These are phyloP conservation scores for Candida arabinofermentans DNA, from an alignment of 805 yeast species.

Conservation along the genomic window DNA sequence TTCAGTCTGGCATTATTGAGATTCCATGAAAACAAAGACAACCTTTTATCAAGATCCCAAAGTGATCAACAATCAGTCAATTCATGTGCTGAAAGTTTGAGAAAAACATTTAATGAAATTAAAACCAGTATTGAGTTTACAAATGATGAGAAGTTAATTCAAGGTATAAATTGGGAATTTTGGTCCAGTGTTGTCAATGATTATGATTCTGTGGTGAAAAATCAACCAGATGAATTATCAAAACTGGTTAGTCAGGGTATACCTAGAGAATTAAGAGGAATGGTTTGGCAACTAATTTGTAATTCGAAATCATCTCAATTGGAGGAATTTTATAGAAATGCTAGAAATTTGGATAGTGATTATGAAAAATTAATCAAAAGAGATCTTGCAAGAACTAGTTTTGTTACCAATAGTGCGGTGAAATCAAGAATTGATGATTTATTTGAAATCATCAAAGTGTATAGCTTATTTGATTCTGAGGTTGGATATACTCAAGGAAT, in stretches of 20 bases:
- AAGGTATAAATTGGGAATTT: slow-evolving; percentile 72
- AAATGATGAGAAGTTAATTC: slow-evolving; percentile 27
- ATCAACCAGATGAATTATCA: slow-evolving; percentile 56
- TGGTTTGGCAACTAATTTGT: slow-evolving; percentile 88
- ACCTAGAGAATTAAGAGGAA: slow-evolving; percentile 81
- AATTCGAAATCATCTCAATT: slow-evolving; percentile 65
- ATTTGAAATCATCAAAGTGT: slow-evolving; percentile 74
- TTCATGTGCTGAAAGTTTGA: slow-evolving; percentile 43
- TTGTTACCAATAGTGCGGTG: slow-evolving; percentile 55
- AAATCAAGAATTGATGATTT: slow-evolving; percentile 60
- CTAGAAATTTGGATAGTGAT: slow-evolving; percentile 46
- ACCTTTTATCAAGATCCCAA: slow-evolving; percentile 45
- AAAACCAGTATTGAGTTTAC: slow-evolving; percentile 42
- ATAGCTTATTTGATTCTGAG: slow-evolving; percentile 81
- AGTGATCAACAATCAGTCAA: slow-evolving; percentile 49
- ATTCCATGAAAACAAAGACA: slow-evolving; percentile 50
- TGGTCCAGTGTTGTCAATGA: slow-evolving; percentile 84
- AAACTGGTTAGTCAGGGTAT: slow-evolving; percentile 68
- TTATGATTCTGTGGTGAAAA: slow-evolving; percentile 61
- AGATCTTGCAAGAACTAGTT: slow-evolving; percentile 83
- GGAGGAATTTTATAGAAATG: slow-evolving; percentile 52
- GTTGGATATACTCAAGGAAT: slow-evolving; percentile 98
- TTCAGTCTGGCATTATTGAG: slow-evolving; percentile 61
- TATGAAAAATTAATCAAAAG: slow-evolving; percentile 76
- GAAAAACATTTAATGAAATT: slow-evolving; percentile 42